phyloP scores from a whole-genome alignment of 352 stramenopile species.

The Globisporangium yorkense region DNA sequence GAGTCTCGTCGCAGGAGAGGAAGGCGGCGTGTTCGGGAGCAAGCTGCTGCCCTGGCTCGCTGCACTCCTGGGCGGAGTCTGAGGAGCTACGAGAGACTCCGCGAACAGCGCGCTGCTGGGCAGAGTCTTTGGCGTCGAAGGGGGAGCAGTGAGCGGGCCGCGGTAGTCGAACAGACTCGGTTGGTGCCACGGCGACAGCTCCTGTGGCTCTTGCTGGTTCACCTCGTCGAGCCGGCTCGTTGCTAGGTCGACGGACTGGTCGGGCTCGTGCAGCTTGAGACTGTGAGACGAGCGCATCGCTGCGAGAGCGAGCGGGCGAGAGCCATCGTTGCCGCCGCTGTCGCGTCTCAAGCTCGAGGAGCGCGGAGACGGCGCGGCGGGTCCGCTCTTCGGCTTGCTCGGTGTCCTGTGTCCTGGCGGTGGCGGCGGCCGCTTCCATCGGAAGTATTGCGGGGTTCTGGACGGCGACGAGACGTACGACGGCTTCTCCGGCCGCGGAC shows the following conservation, averaged over 20 bases:
- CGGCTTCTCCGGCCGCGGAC: conserved; percentile 28
- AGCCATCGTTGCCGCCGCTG: neutral
- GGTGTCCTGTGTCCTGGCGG: conserved; percentile 4
- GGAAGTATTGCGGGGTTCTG: conserved; percentile 57
- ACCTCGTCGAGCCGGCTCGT: neutral
- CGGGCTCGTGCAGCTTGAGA: neutral
- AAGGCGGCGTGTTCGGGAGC: neutral
- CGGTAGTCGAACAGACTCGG: conserved; percentile 21
- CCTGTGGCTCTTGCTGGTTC: neutral
- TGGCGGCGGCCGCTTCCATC: conserved; percentile 36
- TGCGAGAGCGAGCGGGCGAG: conserved; percentile 4
- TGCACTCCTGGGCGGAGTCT: neutral
- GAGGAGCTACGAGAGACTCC: neutral
- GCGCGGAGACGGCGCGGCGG: conserved; percentile 7
- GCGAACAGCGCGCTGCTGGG: neutral
- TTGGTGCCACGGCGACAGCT: conserved; percentile 7
- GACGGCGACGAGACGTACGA: conserved; percentile 33
- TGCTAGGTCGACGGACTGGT: neutral
- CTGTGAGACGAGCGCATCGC: conserved; percentile 4
- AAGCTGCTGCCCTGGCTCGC: neutral
- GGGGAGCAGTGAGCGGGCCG: conserved; percentile 1
- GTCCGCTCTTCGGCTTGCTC: conserved; percentile 7
- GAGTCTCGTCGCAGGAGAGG: neutral
- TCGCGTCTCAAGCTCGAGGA: conserved; percentile 10
- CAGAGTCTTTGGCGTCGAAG: conserved; percentile 4